phyloP scores from a whole-genome alignment of 176 grass and related monocot genomes.

The Carex myosuroides region DNA sequence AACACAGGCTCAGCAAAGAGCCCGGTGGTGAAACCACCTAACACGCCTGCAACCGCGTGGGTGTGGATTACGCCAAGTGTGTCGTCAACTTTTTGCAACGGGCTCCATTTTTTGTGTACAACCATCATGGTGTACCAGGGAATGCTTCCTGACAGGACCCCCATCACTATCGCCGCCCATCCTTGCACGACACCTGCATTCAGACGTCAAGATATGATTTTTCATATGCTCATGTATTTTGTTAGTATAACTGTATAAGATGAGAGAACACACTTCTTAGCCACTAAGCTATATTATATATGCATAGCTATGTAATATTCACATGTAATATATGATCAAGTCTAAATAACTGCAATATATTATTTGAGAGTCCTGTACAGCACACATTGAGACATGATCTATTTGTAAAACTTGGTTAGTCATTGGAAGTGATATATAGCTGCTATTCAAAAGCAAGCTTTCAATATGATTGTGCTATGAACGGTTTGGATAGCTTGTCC shows the following conservation, averaged over 20 bases:
- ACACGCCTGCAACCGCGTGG: constrained; percentile 49
- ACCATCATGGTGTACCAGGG: constrained; percentile 89
- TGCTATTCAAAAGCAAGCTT: too few relatives aligned
- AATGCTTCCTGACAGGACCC: constrained; percentile 47
- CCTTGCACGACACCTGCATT: constrained; percentile 53
- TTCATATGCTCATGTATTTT: background rate
- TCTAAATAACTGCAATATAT: background rate
- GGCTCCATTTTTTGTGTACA: constrained; percentile 42
- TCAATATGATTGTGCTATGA: background rate
- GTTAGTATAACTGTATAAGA: background rate
- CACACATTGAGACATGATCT: background rate
- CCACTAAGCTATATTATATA: background rate
- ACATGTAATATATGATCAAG: background rate
- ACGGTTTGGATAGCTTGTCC: background rate
- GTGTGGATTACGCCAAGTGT: constrained; percentile 74
- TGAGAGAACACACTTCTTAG: background rate
- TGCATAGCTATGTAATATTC: background rate
- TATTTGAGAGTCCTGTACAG: background rate
- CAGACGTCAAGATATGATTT: background rate
- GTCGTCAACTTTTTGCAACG: constrained; percentile 50
- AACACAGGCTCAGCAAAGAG: constrained; percentile 40
- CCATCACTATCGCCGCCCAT: constrained; percentile 70
- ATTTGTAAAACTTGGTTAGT: too few relatives aligned
- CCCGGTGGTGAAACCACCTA: constrained; percentile 40
- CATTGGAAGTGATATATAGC: too few relatives aligned